Evolutionary conservation across 768 basidiomycete genomes (phyloP), one percentile per base, ranked within the genome.

Genomic region (Mycena indigotica): DNA sequence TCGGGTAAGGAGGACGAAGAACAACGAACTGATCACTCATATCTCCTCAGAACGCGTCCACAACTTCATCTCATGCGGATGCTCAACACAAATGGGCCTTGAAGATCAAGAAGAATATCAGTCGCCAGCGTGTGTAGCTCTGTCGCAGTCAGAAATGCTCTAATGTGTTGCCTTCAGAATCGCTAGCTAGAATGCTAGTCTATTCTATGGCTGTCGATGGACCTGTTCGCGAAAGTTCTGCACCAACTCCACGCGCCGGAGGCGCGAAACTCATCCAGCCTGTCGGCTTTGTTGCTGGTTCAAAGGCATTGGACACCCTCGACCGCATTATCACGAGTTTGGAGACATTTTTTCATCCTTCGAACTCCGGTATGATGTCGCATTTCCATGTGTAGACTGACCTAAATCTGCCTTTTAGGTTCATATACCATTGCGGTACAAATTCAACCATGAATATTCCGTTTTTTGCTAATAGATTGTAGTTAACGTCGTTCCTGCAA

Each of bases 341-440:
- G 5, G 96, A 98, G 68, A 86, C 89, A 0, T 96, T 90, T 77
- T 98, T 98, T 74, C 96, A 98, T 70, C 96, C 96, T 1, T 92
- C 91, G 3, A 97, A 97, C 68, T 86, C 87, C 28, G 95, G 32
- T 35, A 35, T 35, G 32, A 17, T 35, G 32, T 35, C 17, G 32
- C 32, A n/a, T 35, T 8, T 35, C 32, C 32, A 8, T 8, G 32
- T 35, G 10, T 35, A 8, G 32, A n/a, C n/a, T n/a, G n/a, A n/a
- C n/a, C 32, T 35, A 35, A 35, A 8, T 35, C 32, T 17, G 32
- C 32, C 8, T 8, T 17, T 35, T 35, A 35, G 32, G 95, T 3
- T 75, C 80, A 28, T 97, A 94, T 92, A 89, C 92, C 3, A 69
- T 82, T 53, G 68, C 76, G 57, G 86, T 89, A 62, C 58, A 80